These are phyloP conservation scores for Amanita thiersii DNA, from an alignment of 768 basidiomycete species.

Conservation along the genomic window DNA sequence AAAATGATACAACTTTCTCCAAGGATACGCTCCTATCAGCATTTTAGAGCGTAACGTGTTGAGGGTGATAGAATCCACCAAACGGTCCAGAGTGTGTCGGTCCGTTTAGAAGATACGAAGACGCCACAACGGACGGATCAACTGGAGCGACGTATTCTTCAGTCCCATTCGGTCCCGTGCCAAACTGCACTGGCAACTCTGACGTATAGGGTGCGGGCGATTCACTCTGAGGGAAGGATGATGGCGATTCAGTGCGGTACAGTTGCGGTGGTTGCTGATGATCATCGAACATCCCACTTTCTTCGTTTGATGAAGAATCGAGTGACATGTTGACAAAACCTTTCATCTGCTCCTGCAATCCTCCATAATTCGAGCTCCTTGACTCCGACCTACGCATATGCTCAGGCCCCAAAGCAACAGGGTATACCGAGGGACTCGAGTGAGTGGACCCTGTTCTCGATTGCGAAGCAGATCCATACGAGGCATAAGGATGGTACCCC, in stretches of 20 bases:
- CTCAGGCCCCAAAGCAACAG: slow-evolving; percentile 28
- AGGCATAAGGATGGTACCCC: slow-evolving; percentile 52
- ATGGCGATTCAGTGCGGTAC: slow-evolving; percentile 35
- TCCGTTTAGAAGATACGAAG: slow-evolving; percentile 10
- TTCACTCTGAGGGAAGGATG: slow-evolving; percentile 22
- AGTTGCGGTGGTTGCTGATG: slow-evolving; percentile 14
- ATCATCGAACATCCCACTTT: slow-evolving; percentile 9
- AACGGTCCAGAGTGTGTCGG: slow-evolving; percentile 12
- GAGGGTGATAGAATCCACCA: slow-evolving; percentile 15
- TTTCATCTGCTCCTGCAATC: slow-evolving; percentile 36
- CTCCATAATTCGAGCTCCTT: slow-evolving; percentile 30
- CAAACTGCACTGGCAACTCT: slow-evolving; percentile 25
- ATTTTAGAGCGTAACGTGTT: slow-evolving; percentile 20
- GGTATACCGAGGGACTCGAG: slow-evolving; percentile 36
- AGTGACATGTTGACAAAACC: slow-evolving; percentile 31
- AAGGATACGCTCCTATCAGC: no score
- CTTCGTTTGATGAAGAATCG: slow-evolving; percentile 17
- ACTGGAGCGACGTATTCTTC: slow-evolving; percentile 9
- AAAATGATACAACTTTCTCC: background rate
- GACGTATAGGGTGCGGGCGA: slow-evolving; percentile 28
- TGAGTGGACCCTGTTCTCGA: slow-evolving; percentile 30
- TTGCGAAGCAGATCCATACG: slow-evolving; percentile 27
- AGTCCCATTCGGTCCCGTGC: slow-evolving; percentile 10
- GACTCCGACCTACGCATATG: slow-evolving; percentile 28
- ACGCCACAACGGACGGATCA: slow-evolving; percentile 1